A percentile compares a stretch with the other conserved stretches of the same genome.
Evolutionary conservation across 306 rosid genomes (phyloP).

Genomic region (Hylodesmum podocarpum): DNA sequence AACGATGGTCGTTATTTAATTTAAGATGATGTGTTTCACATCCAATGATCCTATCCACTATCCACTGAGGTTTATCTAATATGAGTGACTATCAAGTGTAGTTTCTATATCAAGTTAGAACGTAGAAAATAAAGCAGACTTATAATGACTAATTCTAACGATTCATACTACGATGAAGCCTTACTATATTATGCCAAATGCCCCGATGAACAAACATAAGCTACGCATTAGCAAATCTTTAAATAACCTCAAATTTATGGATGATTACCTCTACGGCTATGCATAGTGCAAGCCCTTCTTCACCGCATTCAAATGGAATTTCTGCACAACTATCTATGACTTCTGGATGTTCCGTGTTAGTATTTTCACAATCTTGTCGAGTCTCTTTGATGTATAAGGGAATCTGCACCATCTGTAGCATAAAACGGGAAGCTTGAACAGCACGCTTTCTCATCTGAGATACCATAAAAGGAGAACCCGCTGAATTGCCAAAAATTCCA

Average conservation of each 20-base stretch:
- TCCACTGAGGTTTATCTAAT: not conserved
- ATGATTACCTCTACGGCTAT: slow-evolving; percentile 78
- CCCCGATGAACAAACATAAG: not conserved
- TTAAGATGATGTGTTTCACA: not conserved
- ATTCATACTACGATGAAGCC: slow-evolving; percentile 2
- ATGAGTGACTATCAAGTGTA: not conserved
- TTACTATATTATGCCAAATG: not conserved
- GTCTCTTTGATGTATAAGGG: slow-evolving; percentile 60
- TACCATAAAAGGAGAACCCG: slow-evolving; percentile 57
- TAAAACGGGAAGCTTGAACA: slow-evolving; percentile 91
- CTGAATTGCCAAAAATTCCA: slow-evolving; percentile 67
- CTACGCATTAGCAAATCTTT: slow-evolving; percentile 6
- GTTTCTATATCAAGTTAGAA: not conserved
- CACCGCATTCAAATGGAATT: slow-evolving; percentile 71
- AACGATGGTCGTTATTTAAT: not conserved
- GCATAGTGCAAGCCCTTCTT: slow-evolving; percentile 88
- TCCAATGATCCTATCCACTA: not conserved
- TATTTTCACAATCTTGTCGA: slow-evolving; percentile 49
- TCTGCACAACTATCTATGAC: slow-evolving; percentile 46
- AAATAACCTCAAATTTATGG: not conserved
- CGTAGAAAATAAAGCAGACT: not conserved
- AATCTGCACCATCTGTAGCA: slow-evolving; percentile 93
- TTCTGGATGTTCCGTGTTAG: slow-evolving; percentile 44
- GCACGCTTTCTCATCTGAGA: slow-evolving; percentile 88
- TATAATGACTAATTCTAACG: not conserved